Base-by-base conservation (phyloP, 2,329 filamentous ascomycete species). In the Aspergillus sp. region DNA sequence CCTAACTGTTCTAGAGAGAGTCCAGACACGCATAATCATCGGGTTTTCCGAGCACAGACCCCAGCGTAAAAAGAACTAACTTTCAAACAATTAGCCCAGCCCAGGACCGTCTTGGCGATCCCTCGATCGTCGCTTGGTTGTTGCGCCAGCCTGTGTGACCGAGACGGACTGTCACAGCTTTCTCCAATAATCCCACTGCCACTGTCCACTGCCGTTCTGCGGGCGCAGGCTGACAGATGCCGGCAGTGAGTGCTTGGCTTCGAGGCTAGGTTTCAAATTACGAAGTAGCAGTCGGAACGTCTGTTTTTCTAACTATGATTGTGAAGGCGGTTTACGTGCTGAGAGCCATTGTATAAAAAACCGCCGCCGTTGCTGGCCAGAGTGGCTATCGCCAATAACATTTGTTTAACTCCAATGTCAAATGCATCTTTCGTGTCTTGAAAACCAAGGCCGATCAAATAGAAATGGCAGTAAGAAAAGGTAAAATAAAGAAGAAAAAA, bases 401-500 rank as follows among this genome's bases (percentile, higher is more conserved):
- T 53, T 42, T 34, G 22, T 49, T 32, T 12, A 53, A 53, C 50
- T 53, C 50, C 50, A 53, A 53, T 53, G 22, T 50, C 49, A 43
- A 9, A 53, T 53, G 50, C 50, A 45, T 22, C 50, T 36, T 45
- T 15, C 20, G 34, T 38, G 17, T 38, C 42, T 20, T 30, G 26
- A 24, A 13, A 41, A 45, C 13, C 50, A 32, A 34, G 42, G 22
- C 36, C 32, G 18, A 18, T 47, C 11, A n/a, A 45, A 39, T 44
- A 15, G n/a, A 45, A 45, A 53, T 8, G 36, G 39, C 20, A 51
- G 13, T n/a, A 42, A 32, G 20, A 45, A 39, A 58, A 52, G 41
- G 36, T 22, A 52, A 52, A 55, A 48, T 5, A 5, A 36, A 30
- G n/a, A 42, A 48, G 22, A 47, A 24, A 47, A 42, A 50, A 38